Evolutionary conservation across 352 stramenopile genomes (phyloP).

Genomic region (Elongisporangium undulatum): DNA sequence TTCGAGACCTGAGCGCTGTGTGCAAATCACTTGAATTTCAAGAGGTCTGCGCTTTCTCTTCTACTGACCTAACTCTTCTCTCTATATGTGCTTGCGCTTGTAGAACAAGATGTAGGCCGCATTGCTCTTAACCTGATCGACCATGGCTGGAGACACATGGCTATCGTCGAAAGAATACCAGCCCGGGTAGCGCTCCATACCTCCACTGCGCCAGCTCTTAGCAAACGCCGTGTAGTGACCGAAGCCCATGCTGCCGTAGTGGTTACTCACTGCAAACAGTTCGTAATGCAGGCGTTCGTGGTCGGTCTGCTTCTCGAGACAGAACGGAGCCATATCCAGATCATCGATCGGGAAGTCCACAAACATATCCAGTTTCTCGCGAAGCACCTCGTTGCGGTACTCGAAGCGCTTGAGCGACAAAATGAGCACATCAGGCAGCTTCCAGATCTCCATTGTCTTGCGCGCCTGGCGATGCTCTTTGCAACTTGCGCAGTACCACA

Average conservation of each 20-base stretch:
- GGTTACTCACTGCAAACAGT: slow-evolving; percentile 88
- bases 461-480: slow-evolving; percentile 71
- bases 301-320: slow-evolving; percentile 45
- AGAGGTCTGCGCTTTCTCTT: neutral
- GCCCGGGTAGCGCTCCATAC: slow-evolving; percentile 47
- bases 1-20: neutral
- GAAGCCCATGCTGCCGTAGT: slow-evolving; percentile 88
- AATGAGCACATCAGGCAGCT: slow-evolving; percentile 76
- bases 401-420: slow-evolving; percentile 88
- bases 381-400: slow-evolving; percentile 77
- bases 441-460: slow-evolving; percentile 83
- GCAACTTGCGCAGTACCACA: slow-evolving; percentile 83
- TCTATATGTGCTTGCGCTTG: slow-evolving; percentile 51
- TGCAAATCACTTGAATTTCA: neutral
- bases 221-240: slow-evolving; percentile 90
- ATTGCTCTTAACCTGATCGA: slow-evolving; percentile 67
- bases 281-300: slow-evolving; percentile 65
- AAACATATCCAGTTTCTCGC: slow-evolving; percentile 79
- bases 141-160: slow-evolving; percentile 49
- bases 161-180: slow-evolving; percentile 89
- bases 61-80: neutral
- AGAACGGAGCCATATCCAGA: slow-evolving; percentile 80
- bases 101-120: slow-evolving; percentile 89
- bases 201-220: slow-evolving; percentile 55
- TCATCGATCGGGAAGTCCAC: slow-evolving; percentile 86